phyloP scores from a whole-genome alignment of 2,329 filamentous ascomycete species.

The Metarhizium album region DNA sequence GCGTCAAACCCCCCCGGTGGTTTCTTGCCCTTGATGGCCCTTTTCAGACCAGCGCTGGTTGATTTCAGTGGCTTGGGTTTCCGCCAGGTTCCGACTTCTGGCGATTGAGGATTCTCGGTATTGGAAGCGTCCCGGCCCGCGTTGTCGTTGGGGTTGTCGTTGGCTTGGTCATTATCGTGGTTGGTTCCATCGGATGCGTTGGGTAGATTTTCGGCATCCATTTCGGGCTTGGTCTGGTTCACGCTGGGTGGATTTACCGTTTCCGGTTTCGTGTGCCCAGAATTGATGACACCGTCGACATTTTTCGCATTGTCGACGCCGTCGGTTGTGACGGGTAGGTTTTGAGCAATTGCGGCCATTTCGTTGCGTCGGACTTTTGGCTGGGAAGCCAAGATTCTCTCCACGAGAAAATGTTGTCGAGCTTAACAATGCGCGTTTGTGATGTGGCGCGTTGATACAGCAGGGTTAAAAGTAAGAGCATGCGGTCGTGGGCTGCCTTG shows the following conservation, averaged over 20 bases:
- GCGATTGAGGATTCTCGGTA: background rate
- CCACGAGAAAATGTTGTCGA: too few relatives aligned
- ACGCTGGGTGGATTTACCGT: background rate
- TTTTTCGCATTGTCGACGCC: too few relatives aligned
- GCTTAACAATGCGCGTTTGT: background rate
- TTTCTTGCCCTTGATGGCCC: conserved; percentile 17
- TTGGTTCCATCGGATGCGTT: background rate
- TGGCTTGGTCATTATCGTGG: background rate
- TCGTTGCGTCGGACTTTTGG: background rate
- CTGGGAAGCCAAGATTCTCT: background rate
- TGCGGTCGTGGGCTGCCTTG: too few relatives aligned
- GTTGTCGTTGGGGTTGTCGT: background rate
- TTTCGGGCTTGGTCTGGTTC: background rate
- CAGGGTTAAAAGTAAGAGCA: too few relatives aligned
- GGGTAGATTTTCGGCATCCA: background rate
- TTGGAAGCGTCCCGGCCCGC: background rate
- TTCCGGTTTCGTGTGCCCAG: background rate
- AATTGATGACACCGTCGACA: background rate
- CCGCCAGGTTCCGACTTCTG: background rate
- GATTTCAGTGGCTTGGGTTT: background rate
- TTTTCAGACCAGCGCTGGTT: conserved; percentile 12
- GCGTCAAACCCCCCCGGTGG: conserved; percentile 71
- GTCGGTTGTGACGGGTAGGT: background rate
- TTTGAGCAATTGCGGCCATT: background rate
- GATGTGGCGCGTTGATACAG: background rate